Conservation (phyloP, 2,329 filamentous ascomycete species). For the Hirsutella thompsonii region DNA sequence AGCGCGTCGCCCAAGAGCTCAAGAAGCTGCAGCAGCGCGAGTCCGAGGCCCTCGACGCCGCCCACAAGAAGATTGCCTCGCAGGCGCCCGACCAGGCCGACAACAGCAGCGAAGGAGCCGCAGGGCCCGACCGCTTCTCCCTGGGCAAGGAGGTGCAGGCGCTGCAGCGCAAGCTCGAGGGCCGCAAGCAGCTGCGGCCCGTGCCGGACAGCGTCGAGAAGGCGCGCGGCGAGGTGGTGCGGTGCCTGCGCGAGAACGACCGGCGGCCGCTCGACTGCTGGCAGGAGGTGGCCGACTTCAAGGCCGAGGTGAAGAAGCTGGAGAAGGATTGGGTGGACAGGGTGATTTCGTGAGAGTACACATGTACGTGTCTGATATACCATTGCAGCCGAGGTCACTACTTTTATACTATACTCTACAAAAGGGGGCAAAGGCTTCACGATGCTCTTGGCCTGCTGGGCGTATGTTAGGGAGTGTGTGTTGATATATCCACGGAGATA, state of each 20-base stretch:
- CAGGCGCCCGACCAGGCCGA: conserved; percentile 34
- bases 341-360: conserved; percentile 34
- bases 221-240: conserved; percentile 63
- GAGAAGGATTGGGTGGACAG: conserved; percentile 83
- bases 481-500: too few relatives aligned
- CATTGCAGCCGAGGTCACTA: too few relatives aligned
- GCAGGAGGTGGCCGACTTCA: conserved; percentile 84
- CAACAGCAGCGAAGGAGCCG: too few relatives aligned
- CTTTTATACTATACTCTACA: too few relatives aligned
- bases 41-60: conserved; percentile 51
- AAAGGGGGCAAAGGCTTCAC: too few relatives aligned
- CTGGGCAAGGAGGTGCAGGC: conserved; percentile 48
- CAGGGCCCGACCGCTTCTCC: conserved; percentile 25
- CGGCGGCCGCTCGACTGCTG: conserved; percentile 86
- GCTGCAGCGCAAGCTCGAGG: conserved; percentile 45
- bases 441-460: too few relatives aligned
- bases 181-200: conserved; percentile 51
- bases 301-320: conserved; percentile 73
- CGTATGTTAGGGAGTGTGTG: too few relatives aligned
- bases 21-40: conserved; percentile 63
- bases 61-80: conserved; percentile 53
- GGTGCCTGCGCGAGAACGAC: conserved; percentile 74
- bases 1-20: conserved; percentile 76
- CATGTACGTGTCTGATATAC: not conserved
- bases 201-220: conserved; percentile 60